Base-by-base conservation (phyloP, 257 asterid species). In the Forsythia viridissima region DNA sequence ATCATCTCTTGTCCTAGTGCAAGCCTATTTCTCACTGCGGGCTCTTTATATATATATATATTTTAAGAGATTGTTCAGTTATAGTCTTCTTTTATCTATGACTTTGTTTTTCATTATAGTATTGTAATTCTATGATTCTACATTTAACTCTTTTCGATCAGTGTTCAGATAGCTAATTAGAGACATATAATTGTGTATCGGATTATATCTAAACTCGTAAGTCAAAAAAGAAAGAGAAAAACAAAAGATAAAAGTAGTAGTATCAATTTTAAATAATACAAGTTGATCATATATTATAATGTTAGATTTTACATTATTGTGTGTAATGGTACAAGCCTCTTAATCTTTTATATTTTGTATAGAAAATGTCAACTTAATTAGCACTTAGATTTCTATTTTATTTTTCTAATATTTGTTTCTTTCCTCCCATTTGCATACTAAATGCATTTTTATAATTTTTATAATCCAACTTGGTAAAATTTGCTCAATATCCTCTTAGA, bases 321-420 rank as follows among this genome's bases (percentile, higher is more conserved):
- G 42, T 10, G 13, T 48, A 73, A 13, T 30, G 34, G 34, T 30
- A 30, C 34, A 30, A 30, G 34, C 59, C 46, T 71, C 46, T 71
- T 43, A 18, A 3, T 73, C 30, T 61, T 30, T 51, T 48, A 4
- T 57, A 57, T 57, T 15, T 44, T 73, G 11, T 48, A 30, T 73
- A 48, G 43, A 73, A 13, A 34, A 46, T 73, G 77, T 73, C 76
- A 46, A 73, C 68, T 40, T 51, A 44, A 72, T 72, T 48, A 46
- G 76, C 59, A 67, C 36, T 73, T 46, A 12, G 46, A 73, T 6
- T 46, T 57, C 11, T 5, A 46, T 51, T 11, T 46, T 24, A 2
- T 30, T 48, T 72, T 46, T 46, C 61, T 73, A 73, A 13, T 48
- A 30, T 73, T 73, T 38, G 24, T 46, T 51, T 15, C 59, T 46